phyloP scores from a whole-genome alignment of 495 filamentous ascomycete species.

The Penicillium verhagenii region DNA sequence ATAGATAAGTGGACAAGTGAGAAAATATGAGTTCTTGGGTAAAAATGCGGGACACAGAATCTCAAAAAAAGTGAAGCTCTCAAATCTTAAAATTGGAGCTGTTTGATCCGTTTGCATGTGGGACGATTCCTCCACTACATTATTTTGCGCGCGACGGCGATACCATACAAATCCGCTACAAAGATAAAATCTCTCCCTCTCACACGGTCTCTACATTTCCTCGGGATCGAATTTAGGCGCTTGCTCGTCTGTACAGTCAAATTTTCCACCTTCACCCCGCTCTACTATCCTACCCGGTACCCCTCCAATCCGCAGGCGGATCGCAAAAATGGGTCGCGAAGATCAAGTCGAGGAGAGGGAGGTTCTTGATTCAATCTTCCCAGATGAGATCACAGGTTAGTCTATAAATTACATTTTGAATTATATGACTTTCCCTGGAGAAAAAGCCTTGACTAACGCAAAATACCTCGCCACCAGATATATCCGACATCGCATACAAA shows the following conservation, averaged over 20 bases:
- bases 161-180: slow-evolving; percentile 9
- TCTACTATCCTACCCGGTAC: slow-evolving; percentile 16
- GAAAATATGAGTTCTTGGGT: neutral
- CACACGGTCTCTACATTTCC: neutral
- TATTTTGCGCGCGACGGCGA: slow-evolving; percentile 10
- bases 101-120: slow-evolving; percentile 52
- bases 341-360: slow-evolving; percentile 95
- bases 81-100: slow-evolving; percentile 36
- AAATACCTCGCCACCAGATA: slow-evolving; percentile 51
- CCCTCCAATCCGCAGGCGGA: slow-evolving; percentile 37
- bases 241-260: neutral
- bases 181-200: neutral
- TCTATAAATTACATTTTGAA: neutral
- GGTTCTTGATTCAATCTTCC: slow-evolving; percentile 96
- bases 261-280: neutral
- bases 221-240: neutral
- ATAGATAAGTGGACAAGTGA: slow-evolving; percentile 2
- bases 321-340: slow-evolving; percentile 77
- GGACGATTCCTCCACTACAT: slow-evolving; percentile 25
- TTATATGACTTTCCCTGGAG: too few relatives aligned
- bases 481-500: slow-evolving; percentile 81
- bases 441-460: neutral
- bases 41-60: slow-evolving; percentile 9
- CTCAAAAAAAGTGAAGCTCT: slow-evolving; percentile 31
- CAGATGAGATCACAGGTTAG: slow-evolving; percentile 90